phyloP scores from a whole-genome alignment of 495 filamentous ascomycete genomes.

The Aspergillus coremiiformis region DNA sequence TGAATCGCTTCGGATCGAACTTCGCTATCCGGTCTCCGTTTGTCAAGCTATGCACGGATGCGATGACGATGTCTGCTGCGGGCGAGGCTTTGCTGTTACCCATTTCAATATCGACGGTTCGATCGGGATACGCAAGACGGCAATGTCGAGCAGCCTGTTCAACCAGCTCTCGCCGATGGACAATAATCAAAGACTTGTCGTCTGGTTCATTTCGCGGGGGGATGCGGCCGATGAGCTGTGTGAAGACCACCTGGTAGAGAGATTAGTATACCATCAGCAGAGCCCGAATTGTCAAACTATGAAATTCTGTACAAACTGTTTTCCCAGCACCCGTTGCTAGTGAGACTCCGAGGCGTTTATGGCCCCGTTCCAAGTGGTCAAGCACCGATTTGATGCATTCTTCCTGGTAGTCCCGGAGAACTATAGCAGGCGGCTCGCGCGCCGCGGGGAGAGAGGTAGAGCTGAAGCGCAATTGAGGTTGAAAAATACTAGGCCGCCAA shows the following conservation, averaged over 20 bases:
- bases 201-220: slow-evolving; percentile 47
- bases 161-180: slow-evolving; percentile 88
- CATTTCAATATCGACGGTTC: slow-evolving; percentile 85
- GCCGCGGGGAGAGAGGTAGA: slow-evolving; percentile 21
- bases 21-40: slow-evolving; percentile 69
- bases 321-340: slow-evolving; percentile 91
- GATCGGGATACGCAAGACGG: slow-evolving; percentile 65
- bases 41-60: slow-evolving; percentile 75
- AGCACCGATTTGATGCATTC: slow-evolving; percentile 87
- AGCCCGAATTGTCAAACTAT: not conserved
- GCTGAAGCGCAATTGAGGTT: slow-evolving; percentile 18
- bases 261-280: not conserved
- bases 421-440: slow-evolving; percentile 31
- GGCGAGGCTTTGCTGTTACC: slow-evolving; percentile 65
- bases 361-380: slow-evolving; percentile 58
- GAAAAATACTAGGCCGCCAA: not conserved
- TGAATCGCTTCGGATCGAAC: slow-evolving; percentile 73
- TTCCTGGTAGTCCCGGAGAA: slow-evolving; percentile 71
- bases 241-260: slow-evolving; percentile 74
- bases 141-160: slow-evolving; percentile 90
- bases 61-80: slow-evolving; percentile 83
- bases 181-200: slow-evolving; percentile 81
- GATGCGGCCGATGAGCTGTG: slow-evolving; percentile 80
- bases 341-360: slow-evolving; percentile 79
- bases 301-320: slow-evolving; percentile 49